Evolutionary conservation across 495 filamentous ascomycete genomes (phyloP), one percentile per base, ranked within the genome.

Genomic region (Penicillium paradoxum): DNA sequence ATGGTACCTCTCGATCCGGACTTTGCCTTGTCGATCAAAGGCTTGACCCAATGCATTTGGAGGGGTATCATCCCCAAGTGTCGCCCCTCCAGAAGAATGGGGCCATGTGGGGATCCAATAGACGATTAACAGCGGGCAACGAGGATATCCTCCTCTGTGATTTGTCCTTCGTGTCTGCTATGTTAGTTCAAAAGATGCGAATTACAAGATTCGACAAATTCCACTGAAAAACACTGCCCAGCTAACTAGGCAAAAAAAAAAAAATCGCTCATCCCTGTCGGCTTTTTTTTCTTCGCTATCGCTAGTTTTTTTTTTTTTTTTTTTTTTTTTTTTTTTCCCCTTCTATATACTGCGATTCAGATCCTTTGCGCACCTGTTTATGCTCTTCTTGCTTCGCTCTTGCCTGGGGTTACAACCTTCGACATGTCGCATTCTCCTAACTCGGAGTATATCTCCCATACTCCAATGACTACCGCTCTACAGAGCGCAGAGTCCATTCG

Each of bases 401-500:
- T 45, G 9, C 39, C 47, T 21, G 39, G 29, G 25, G 17, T 1
- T 24, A 22, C 17, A 15, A 24, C 19, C 36, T 33, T 27, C 47
- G 33, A 39, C 24, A 62, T 62, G 56, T 51, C 51, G 3, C 24
- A 55, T 53, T 25, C 41, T 25, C 36, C 49, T 11, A 41, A 30
- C 17, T 25, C 27, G 24, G 55, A 52, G 19, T 15, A 38, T 30
- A 45, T 36, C 51, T 25, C 53, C 11, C 57, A 60, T 45, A 38
- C 45, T 1, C 51, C 60, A 30, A 53, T 48, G 15, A 21, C 41
- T 1, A 46, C 56, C 27, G 48, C 62, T 1, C 54, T 62, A 32
- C 55, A 59, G 37, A 49, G 53, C 53, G 40, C 50, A 18, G 50
- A 55, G 19, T 30, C 56, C 44, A 38, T 43, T 19, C 49, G 38